Conservation (phyloP, 345 rosid genomes). For the Rhodomyrtus tomentosa region DNA sequence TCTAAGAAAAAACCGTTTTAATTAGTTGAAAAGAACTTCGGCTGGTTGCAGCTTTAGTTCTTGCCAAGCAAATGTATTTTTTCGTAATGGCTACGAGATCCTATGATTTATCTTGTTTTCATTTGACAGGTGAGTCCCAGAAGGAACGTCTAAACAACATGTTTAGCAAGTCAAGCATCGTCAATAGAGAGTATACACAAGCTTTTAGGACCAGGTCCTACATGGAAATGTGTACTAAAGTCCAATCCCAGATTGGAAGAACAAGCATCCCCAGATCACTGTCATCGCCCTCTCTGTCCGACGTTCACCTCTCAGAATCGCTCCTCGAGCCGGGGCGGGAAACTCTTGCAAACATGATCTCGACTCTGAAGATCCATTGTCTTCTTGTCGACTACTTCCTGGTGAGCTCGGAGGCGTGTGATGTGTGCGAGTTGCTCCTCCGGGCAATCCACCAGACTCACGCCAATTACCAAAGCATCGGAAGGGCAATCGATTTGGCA, state of each 20-base stretch:
- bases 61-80: not conserved
- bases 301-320: constrained; percentile 34
- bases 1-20: not conserved
- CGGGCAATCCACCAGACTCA: constrained; percentile 36
- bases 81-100: not conserved
- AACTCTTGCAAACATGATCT: constrained; percentile 23
- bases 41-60: not conserved
- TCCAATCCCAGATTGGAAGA: constrained; percentile 29
- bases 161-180: constrained; percentile 20
- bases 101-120: not conserved
- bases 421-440: constrained; percentile 52
- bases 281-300: not conserved
- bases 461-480: constrained; percentile 26
- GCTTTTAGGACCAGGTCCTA: constrained; percentile 75
- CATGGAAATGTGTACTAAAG: constrained; percentile 44
- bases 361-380: constrained; percentile 20
- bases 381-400: constrained; percentile 43
- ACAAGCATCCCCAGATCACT: constrained; percentile 8
- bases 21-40: not conserved
- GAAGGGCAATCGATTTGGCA: constrained; percentile 32
- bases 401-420: constrained; percentile 41
- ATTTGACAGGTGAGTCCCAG: not conserved
- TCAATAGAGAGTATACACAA: constrained; percentile 66
- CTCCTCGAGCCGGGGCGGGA: constrained; percentile 53
- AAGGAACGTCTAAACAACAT: not conserved